Evolutionary conservation across 768 basidiomycete species (phyloP), one percentile per base, ranked within the genome.

Genomic region (Serendipita sp.): DNA sequence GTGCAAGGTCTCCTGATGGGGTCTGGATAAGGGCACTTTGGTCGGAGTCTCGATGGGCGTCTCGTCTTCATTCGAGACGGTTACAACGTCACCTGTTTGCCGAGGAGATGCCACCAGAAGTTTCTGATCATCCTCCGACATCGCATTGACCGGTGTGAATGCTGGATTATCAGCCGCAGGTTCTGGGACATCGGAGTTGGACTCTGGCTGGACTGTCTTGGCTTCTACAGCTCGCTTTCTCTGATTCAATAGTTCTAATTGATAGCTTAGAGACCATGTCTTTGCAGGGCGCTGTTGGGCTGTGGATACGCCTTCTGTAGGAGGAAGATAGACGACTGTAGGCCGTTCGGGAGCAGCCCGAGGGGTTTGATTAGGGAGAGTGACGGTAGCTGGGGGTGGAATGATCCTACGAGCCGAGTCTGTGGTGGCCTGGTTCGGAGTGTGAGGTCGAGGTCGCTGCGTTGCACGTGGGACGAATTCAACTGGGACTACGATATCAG

Each of bases 201-300:
- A 5, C 5, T 20, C 45, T 28, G 45, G 17, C n/a, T 20, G n/a
- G 9, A 11, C 2, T 31, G 53, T n/a, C 31, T 58, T 58, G 3
- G 2, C 24, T n/a, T 58, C 53, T n/a, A 20, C 24, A 1, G 17
- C 24, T n/a, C 22, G 20, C 24, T 31, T 22, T 24, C 53, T 11
- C 53, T 58, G 20, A 24, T 58, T 22, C n/a, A 58, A 24, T 31
- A 58, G 9, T 24, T 58, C 53, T 31, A 58, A n/a, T 24, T 58
- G 53, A 33, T 58, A 33, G 22, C 53, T 58, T 31, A 58, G n/a
- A 9, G 53, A 58, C 53, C 53, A 58, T 4, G 53, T 58, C 31
- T 58, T 58, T n/a, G 17, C 24, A 24, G 53, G 22, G 7, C 30
- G n/a, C 9, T 11, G 24, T 28, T 33, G n/a, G n/a, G 53, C 22